phyloP scores from a whole-genome alignment of 2,329 filamentous ascomycete genomes.

The Colletotrichum noveboracense region DNA sequence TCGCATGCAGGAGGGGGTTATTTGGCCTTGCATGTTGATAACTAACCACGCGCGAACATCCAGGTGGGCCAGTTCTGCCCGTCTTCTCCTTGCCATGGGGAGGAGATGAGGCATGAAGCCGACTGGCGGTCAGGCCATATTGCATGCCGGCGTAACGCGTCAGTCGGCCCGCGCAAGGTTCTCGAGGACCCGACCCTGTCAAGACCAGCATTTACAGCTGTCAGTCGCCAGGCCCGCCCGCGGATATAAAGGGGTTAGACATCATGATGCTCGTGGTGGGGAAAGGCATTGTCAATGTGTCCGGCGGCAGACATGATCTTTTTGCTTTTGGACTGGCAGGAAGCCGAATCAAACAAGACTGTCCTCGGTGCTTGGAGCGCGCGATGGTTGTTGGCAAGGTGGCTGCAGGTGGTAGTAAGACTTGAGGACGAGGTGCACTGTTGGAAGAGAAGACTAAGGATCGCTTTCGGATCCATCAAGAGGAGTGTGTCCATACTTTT shows the following conservation, averaged over 20 bases:
- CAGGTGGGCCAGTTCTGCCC: neutral
- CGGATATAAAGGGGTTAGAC: neutral
- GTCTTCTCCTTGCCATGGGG: neutral
- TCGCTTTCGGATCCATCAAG: neutral
- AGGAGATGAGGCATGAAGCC: neutral
- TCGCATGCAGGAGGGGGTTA: neutral
- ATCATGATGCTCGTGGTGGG: neutral
- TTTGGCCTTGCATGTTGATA: neutral
- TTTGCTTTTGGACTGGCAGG: neutral
- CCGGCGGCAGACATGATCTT: neutral
- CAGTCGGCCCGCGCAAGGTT: neutral
- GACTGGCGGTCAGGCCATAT: no score
- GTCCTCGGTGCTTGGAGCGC: neutral
- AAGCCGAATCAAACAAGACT: neutral
- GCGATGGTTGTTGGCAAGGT: neutral
- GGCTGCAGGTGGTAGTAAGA: no score
- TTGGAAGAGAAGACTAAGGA: no score
- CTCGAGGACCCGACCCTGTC: no score
- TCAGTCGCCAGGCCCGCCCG: no score
- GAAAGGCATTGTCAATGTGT: neutral
- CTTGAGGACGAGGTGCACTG: no score
- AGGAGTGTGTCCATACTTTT: neutral
- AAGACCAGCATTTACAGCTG: no score
- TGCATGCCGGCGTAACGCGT: neutral
- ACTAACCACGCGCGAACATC: neutral